A percentile compares a stretch with the other conserved stretches of the same genome.
Evolutionary conservation across 805 yeast genomes (phyloP).

Genomic region (Torulaspora microellipsoides): DNA sequence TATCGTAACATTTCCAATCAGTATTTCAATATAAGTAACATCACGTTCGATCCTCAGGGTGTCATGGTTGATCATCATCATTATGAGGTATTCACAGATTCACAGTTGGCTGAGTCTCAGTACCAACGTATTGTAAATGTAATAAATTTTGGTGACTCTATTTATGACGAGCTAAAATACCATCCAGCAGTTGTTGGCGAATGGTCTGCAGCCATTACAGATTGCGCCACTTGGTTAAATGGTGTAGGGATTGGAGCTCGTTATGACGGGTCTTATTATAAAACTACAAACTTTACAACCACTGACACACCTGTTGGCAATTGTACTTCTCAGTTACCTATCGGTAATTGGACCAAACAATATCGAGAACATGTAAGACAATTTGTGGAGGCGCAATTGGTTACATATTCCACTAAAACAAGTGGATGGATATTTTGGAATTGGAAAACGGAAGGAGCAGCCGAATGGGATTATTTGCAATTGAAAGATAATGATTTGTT

Average conservation of each 20-base stretch:
- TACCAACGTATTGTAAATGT: conserved; percentile 31
- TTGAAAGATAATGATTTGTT: conserved; percentile 48
- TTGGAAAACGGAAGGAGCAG: conserved; percentile 59
- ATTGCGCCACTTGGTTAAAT: conserved; percentile 65
- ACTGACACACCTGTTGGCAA: conserved; percentile 32
- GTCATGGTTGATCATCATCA: conserved; percentile 85
- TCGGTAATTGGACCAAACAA: conserved; percentile 39
- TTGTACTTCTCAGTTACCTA: conserved; percentile 40
- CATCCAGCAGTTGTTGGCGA: conserved; percentile 60
- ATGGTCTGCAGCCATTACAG: conserved; percentile 68
- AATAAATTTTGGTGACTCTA: conserved; percentile 32
- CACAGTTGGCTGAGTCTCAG: conserved; percentile 47
- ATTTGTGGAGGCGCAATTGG: conserved; percentile 58
- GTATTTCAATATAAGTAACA: conserved; percentile 37
- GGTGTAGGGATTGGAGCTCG: conserved; percentile 67
- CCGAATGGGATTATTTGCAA: conserved; percentile 61
- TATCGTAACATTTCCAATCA: conserved; percentile 28
- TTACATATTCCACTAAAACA: conserved; percentile 43
- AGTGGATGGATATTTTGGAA: conserved; percentile 71
- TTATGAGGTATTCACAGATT: conserved; percentile 76
- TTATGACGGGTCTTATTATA: conserved; percentile 46
- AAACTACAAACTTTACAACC: conserved; percentile 17
- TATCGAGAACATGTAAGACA: conserved; percentile 45
- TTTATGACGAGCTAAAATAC: conserved; percentile 33
- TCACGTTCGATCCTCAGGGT: conserved; percentile 45